These are phyloP conservation scores for Aspergillus brunneoviolaceus DNA, from an alignment of 2,329 filamentous ascomycete species.

Conservation along the genomic window DNA sequence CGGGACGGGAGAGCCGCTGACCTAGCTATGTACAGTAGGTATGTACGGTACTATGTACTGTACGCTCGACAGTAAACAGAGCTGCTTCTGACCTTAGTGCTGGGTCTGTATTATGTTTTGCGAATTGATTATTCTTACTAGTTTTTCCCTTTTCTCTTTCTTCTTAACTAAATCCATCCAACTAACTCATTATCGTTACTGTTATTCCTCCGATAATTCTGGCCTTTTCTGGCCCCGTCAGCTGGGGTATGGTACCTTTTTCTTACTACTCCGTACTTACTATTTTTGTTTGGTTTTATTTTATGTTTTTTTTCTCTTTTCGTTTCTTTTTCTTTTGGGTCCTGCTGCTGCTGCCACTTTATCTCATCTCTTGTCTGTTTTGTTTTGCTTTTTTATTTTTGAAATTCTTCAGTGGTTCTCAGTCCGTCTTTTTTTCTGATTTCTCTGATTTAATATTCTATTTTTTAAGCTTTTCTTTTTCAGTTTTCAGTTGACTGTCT, in stretches of 20 bases:
- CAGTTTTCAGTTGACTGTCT: constrained; percentile 7
- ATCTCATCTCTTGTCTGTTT: constrained; percentile 3
- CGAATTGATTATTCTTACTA: constrained; percentile 12
- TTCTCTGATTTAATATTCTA: constrained; percentile 10
- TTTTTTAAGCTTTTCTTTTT: constrained; percentile 11
- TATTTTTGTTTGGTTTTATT: constrained; percentile 7
- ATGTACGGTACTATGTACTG: too few relatives aligned
- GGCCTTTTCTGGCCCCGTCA: constrained; percentile 9
- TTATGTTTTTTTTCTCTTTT: neutral
- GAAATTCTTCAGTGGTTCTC: neutral
- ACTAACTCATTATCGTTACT: constrained; percentile 5
- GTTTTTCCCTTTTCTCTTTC: constrained; percentile 15
- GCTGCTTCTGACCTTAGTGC: constrained; percentile 5
- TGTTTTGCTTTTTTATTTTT: neutral
- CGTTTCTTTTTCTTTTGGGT: constrained; percentile 7
- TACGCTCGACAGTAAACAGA: constrained; percentile 27
- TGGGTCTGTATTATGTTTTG: constrained; percentile 7
- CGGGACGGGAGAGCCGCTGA: constrained; percentile 36
- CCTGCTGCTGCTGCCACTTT: neutral
- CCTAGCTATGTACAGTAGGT: neutral
- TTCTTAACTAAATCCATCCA: constrained; percentile 11
- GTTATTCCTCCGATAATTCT: constrained; percentile 5
- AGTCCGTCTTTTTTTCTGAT: constrained; percentile 7
- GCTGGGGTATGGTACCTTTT: constrained; percentile 9
- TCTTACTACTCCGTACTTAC: neutral